Evolutionary conservation across 2,329 filamentous ascomycete genomes (phyloP), one percentile per base, ranked within the genome.

Genomic region (Fusarium liriodendri): DNA sequence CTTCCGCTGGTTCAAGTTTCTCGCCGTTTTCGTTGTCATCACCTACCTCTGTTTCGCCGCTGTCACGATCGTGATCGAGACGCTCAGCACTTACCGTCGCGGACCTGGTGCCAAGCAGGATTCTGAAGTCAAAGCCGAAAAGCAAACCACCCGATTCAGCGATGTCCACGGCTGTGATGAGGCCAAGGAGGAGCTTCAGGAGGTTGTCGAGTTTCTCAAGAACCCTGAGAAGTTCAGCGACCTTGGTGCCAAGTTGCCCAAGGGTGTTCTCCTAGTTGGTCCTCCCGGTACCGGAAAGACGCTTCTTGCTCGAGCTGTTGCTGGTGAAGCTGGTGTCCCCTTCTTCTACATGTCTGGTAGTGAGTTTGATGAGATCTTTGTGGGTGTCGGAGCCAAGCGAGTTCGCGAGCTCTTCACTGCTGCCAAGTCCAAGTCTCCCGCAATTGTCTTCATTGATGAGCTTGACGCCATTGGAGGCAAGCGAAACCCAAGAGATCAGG

Each of bases 291-390:
- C 97, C 70, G 97, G 97, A 85, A 99, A 99, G 86, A 99, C 97
- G 14, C 90, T 99, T 45, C 90, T 99, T 70, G 97, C 97, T 72
- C 93, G 97, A 79, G 97, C 97, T 64, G 97, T 99, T 70, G 97
- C 97, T 57, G 97, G 97, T 62, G 97, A 99, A 85, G 95, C 97
- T 63, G 97, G 96, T 65, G 97, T 99, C 20, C 97, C 97, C 2
- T 99, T 99, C 88, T 99, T 98, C 88, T 99, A 98, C 89, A 98
- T 99, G 96, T 99, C 97, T 80, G 97, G 97, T 60, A 97, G 95
- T 67, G 97, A 99, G 82, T 99, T 99, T 80, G 97, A 99, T 80
- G 97, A 99, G 84, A 93, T 99, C 62, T 99, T 98, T 80, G 97
- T 99, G 38, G 97, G 97, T 80, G 97, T 99, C 63, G 95, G 95